Base-by-base conservation (phyloP, 2,329 filamentous ascomycete genomes). In the Aspergillus sp. region DNA sequence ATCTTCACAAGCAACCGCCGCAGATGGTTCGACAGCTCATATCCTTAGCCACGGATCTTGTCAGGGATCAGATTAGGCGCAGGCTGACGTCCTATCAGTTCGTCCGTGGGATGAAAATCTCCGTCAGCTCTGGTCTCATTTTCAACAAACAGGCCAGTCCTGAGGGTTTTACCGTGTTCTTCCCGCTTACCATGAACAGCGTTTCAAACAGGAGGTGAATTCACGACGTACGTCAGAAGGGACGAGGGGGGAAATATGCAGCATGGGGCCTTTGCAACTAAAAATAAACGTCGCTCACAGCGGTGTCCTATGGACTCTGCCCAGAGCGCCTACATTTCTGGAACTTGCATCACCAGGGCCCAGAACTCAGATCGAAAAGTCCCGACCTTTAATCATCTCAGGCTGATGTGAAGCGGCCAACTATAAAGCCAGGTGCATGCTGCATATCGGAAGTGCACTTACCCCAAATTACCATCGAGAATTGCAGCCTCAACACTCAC, bases 401-500 rank as follows among this genome's bases (percentile, higher is more conserved):
- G 40, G 51, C 51, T 46, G 17, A 45, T 40, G 20, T 53, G 30
- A 53, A 53, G 51, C 51, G n/a, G 17, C 12, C 20, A 27, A 34
- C 27, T 17, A 37, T 22, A 17, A 15, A 6, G n/a, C 22, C 22
- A 30, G 34, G 13, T 45, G 27, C 50, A 34, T 34, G 30, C 9
- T 44, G 41, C 41, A 13, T 20, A 22, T 33, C 15, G 22, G 20
- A 46, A 30, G 15, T 46, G 44, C 22, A 30, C 44, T 51, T n/a
- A 30, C 39, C 34, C 24, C 33, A 15, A 40, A 24, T 54, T 33
- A n/a, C 11, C 13, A 37, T 42, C 42, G 30, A 34, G 19, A 41
- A 50, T 50, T 56, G 42, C 30, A 57, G 61, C 61, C 61, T 59
- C 52, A 53, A 44, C 34, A 30, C 27, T 30, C 3, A 30, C 2